Evolutionary conservation across 1,284 basidiomycete genomes (phyloP).

Genomic region (Marasmius oreades): DNA sequence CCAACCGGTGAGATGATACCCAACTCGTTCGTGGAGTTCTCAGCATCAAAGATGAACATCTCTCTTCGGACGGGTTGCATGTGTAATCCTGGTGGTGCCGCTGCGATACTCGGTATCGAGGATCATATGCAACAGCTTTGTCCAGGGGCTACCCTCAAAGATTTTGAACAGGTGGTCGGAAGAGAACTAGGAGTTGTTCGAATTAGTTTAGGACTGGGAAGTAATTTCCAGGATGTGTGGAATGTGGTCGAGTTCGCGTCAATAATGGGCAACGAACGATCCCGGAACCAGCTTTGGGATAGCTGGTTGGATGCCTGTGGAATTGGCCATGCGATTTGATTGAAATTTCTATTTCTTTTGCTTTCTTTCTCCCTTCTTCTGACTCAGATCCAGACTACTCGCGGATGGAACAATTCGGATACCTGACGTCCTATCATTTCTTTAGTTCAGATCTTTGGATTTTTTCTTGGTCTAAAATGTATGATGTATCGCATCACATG

Average conservation of each 20-base stretch:
- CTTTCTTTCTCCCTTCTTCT: conserved; percentile 5
- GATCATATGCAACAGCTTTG: conserved; percentile 64
- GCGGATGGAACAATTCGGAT: not conserved
- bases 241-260: conserved; percentile 58
- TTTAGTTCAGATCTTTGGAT: too few species aligned
- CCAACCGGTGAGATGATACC: conserved; percentile 62
- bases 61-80: conserved; percentile 80
- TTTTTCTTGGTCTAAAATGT: too few species aligned
- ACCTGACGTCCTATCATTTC: not conserved
- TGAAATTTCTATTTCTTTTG: not conserved
- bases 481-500: too few species aligned
- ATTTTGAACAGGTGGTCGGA: conserved; percentile 60
- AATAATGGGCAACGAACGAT: conserved; percentile 40
- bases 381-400: not conserved
- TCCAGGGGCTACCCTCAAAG: conserved; percentile 54
- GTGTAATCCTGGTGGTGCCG: conserved; percentile 80
- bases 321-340: conserved; percentile 26
- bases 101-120: conserved; percentile 62
- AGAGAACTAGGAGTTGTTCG: conserved; percentile 71
- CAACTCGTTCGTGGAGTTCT: conserved; percentile 66
- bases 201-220: conserved; percentile 72
- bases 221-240: conserved; percentile 72
- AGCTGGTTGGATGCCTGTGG: conserved; percentile 32
- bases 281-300: conserved; percentile 43
- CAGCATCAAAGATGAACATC: conserved; percentile 60